These are phyloP conservation scores for Berberis vulgaris DNA, from an alignment of 164 flowering plant species.

Conservation along the genomic window DNA sequence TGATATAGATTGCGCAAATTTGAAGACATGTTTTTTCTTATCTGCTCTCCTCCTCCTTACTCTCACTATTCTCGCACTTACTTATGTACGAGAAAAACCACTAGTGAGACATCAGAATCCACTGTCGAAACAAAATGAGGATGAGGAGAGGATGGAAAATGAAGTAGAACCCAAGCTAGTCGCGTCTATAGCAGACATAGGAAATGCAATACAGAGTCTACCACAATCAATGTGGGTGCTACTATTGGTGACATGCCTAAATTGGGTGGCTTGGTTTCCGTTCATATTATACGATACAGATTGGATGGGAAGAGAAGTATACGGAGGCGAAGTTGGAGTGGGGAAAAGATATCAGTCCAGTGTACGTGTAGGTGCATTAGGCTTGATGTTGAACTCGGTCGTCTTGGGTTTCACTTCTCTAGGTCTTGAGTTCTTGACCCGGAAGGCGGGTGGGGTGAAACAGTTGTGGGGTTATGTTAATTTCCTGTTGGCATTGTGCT, in stretches of 20 bases:
- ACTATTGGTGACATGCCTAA: constrained; percentile 55
- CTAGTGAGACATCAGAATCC: not conserved
- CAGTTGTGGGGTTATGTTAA: too few species aligned
- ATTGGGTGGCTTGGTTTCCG: constrained; percentile 89
- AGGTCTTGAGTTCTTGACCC: constrained; percentile 23
- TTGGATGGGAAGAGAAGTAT: constrained; percentile 86
- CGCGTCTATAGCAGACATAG: constrained; percentile 37
- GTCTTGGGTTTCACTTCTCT: constrained; percentile 48
- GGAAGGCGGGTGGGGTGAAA: not conserved
- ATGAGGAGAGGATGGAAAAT: not conserved
- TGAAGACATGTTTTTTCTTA: constrained; percentile 60
- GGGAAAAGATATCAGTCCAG: constrained; percentile 36
- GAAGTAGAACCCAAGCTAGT: constrained; percentile 1
- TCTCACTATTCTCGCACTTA: constrained; percentile 34
- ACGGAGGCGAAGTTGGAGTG: constrained; percentile 39
- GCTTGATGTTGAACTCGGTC: constrained; percentile 60
- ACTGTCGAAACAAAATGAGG: not conserved
- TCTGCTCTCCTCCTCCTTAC: constrained; percentile 36
- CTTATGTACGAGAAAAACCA: constrained; percentile 25
- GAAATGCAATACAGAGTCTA: constrained; percentile 32
- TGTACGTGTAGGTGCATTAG: constrained; percentile 58
- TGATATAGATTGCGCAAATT: constrained; percentile 69
- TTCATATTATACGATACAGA: constrained; percentile 55
- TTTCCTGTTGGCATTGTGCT: too few species aligned
- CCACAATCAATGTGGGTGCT: constrained; percentile 54